phyloP scores from a whole-genome alignment of 139 green algal species.

The Nannochloris sp. region DNA sequence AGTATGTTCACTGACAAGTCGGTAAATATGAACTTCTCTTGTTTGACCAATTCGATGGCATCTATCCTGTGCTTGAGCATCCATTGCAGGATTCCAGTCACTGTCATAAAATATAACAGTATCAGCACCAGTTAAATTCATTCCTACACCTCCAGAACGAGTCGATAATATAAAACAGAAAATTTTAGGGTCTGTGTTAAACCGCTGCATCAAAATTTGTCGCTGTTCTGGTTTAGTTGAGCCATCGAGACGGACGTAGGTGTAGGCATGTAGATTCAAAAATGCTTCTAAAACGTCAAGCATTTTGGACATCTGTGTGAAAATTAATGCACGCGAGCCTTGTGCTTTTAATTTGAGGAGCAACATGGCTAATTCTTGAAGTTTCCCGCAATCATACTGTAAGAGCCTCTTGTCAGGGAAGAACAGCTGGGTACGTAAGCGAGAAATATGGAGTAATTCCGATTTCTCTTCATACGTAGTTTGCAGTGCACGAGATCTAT shows the following conservation, averaged over 20 bases:
- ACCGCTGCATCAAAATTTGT: constrained; percentile 83
- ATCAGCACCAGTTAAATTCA: constrained; percentile 97
- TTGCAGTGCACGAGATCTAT: constrained; percentile 19
- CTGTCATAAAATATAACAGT: constrained; percentile 99
- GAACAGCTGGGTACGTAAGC: constrained; percentile 81
- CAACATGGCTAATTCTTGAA: constrained; percentile 78
- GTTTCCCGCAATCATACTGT: constrained; percentile 93
- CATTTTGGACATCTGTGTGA: constrained; percentile 96
- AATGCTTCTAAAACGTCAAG: constrained; percentile 96
- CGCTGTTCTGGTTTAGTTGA: constrained; percentile 93
- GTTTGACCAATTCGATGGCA: constrained; percentile 97
- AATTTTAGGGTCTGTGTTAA: constrained; percentile 82
- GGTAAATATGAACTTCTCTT: constrained; percentile 95
- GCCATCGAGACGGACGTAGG: constrained; percentile 93
- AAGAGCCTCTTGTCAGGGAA: constrained; percentile 92
- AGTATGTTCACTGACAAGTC: constrained; percentile 81
- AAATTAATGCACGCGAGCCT: constrained; percentile 89
- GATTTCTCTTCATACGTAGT: constrained; percentile 21
- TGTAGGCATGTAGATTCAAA: constrained; percentile 90
- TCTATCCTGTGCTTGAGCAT: constrained; percentile 83
- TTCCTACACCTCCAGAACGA: constrained; percentile 88
- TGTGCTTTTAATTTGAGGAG: constrained; percentile 69
- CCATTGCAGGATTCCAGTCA: constrained; percentile 96
- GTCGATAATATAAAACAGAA: constrained; percentile 97
- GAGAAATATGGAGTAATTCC: constrained; percentile 54